These are phyloP conservation scores for Clonostachys rosea DNA, from an alignment of 2,329 filamentous ascomycete genomes.

Conservation along the genomic window DNA sequence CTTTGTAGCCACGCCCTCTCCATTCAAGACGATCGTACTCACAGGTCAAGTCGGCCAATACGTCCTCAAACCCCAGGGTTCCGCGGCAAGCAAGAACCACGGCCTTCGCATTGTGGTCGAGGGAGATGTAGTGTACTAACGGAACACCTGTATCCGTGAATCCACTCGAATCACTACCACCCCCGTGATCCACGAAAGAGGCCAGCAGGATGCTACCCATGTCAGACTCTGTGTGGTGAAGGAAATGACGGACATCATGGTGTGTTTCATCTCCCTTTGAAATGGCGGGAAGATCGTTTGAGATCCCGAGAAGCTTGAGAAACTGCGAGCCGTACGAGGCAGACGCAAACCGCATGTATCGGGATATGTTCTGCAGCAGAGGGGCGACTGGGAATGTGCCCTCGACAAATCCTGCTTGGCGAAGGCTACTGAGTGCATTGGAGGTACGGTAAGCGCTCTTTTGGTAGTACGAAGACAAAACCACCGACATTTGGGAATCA, in stretches of 20 bases:
- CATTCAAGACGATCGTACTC: conserved; percentile 64
- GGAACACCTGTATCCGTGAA: conserved; percentile 63
- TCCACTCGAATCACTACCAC: conserved; percentile 60
- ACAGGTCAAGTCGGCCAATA: conserved; percentile 69
- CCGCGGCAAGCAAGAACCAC: conserved; percentile 70
- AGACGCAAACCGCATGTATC: conserved; percentile 64
- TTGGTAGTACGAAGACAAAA: conserved; percentile 42
- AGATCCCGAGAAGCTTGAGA: conserved; percentile 58
- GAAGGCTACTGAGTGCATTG: conserved; percentile 41
- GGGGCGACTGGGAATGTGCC: conserved; percentile 57
- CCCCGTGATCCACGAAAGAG: conserved; percentile 66
- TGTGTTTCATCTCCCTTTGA: conserved; percentile 44
- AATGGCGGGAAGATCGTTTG: conserved; percentile 39
- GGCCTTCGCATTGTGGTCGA: conserved; percentile 68
- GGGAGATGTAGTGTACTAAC: conserved; percentile 67
- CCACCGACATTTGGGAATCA: conserved; percentile 48
- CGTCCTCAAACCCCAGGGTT: conserved; percentile 69
- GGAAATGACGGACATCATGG: conserved; percentile 58
- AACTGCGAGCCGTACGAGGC: conserved; percentile 63
- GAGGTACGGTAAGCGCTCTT: conserved; percentile 42
- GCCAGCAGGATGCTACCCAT: conserved; percentile 59
- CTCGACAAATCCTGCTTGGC: conserved; percentile 47
- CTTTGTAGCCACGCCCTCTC: conserved; percentile 61
- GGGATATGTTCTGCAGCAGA: conserved; percentile 55
- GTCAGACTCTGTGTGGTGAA: conserved; percentile 55